Base-by-base conservation (phyloP, 208 protist genomes). In the Wallacemonas sp. region DNA sequence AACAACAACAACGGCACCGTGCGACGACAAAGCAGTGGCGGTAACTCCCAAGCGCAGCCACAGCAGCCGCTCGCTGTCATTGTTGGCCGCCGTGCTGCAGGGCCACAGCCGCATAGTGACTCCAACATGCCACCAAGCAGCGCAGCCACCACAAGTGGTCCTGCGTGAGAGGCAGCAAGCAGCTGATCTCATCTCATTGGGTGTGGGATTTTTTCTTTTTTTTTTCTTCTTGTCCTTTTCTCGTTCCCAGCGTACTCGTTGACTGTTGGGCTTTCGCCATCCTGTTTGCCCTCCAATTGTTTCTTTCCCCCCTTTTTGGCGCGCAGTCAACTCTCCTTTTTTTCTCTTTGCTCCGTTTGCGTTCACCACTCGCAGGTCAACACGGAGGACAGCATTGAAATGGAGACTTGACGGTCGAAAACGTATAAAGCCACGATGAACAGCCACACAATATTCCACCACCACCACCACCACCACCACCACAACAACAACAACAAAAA, bases 211-310 rank as follows among this genome's bases (percentile, higher is more conserved):
- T 49, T 8, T 34, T 58, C 26, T 58, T 39, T 9, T 30, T 49
- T 49, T 49, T 17, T 44, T 55, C 46, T 2, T 59, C 5, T 55
- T 66, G 4, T 61, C 21, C n/a, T 15, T 66, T 1, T 39, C n/a
- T n/a, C n/a, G n/a, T n/a, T n/a, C n/a, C n/a, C n/a, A n/a, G n/a
- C n/a, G n/a, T n/a, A n/a, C n/a, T n/a, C n/a, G n/a, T n/a, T n/a
- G n/a, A n/a, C n/a, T n/a, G n/a, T n/a, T n/a, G n/a, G n/a, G n/a
- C 58, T 60, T 54, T 47, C 47, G 34, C 26, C 41, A 22, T 62
- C 58, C n/a, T 62, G 19, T 60, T n/a, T n/a, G n/a, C n/a, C n/a
- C n/a, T n/a, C n/a, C n/a, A 27, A 58, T 61, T 1, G 46, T 75
- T 24, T 27, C 39, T 14, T 71, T 61, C 38, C 24, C 63, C 21